Conservation (phyloP, 2,329 filamentous ascomycete genomes). For the Ophiostoma pallidulum region DNA sequence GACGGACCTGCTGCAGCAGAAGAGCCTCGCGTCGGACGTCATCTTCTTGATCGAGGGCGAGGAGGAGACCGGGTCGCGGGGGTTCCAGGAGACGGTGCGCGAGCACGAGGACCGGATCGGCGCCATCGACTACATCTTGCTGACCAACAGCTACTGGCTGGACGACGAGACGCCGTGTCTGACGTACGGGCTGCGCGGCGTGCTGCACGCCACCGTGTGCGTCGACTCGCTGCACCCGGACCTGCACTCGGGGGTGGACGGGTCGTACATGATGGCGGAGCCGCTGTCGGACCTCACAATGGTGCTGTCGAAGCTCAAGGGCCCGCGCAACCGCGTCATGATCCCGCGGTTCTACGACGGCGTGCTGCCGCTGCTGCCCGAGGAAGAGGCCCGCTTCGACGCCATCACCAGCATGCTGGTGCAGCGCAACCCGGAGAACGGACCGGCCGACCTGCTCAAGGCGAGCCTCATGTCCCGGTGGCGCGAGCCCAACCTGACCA, state of each 20-base stretch:
- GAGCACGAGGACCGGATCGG: slow-evolving; percentile 79
- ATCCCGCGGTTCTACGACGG: slow-evolving; percentile 85
- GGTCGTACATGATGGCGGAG: slow-evolving; percentile 81
- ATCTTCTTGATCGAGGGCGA: slow-evolving; percentile 94
- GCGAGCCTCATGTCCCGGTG: slow-evolving; percentile 83
- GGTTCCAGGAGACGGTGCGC: slow-evolving; percentile 75
- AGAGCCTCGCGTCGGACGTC: slow-evolving; percentile 75
- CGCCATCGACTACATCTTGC: slow-evolving; percentile 82
- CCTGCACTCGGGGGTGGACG: slow-evolving; percentile 93
- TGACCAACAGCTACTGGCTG: slow-evolving; percentile 98
- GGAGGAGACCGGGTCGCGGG: slow-evolving; percentile 87
- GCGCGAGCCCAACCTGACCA: slow-evolving; percentile 89
- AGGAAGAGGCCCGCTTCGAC: slow-evolving; percentile 72
- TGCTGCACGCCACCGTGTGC: slow-evolving; percentile 85
- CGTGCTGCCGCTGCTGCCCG: slow-evolving; percentile 62
- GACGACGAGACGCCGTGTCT: slow-evolving; percentile 92
- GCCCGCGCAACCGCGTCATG: slow-evolving; percentile 67
- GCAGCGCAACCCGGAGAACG: slow-evolving; percentile 53
- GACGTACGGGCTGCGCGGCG: slow-evolving; percentile 87
- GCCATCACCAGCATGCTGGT: slow-evolving; percentile 74
- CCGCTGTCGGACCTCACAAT: slow-evolving; percentile 84
- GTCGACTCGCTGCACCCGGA: slow-evolving; percentile 81
- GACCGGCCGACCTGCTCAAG: slow-evolving; percentile 60
- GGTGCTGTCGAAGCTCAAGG: slow-evolving; percentile 73
- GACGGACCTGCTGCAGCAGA: slow-evolving; percentile 77